Evolutionary conservation across 345 rosid species (phyloP).

Genomic region (Limnanthes douglasii): DNA sequence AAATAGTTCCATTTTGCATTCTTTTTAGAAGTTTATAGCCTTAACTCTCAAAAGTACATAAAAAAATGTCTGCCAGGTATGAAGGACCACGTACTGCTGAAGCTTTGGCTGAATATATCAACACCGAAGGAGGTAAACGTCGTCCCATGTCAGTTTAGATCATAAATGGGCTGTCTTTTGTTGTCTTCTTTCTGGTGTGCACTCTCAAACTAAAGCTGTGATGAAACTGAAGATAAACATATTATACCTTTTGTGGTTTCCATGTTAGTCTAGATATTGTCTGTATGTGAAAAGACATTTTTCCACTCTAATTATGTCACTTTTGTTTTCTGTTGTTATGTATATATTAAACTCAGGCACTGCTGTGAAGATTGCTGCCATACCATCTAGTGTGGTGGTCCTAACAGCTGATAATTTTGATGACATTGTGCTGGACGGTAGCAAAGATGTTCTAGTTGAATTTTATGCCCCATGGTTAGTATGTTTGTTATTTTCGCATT

Average conservation of each 20-base stretch:
- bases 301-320: too few species aligned
- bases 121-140: constrained; percentile 76
- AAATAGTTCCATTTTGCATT: too few species aligned
- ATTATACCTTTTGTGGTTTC: not conserved
- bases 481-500: not conserved
- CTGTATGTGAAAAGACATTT: too few species aligned
- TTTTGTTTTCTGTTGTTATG: not conserved
- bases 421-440: constrained; percentile 68
- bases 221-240: not conserved
- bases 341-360: constrained; percentile 32
- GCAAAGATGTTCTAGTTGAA: constrained; percentile 91
- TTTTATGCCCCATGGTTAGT: constrained; percentile 96
- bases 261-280: too few species aligned
- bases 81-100: constrained; percentile 87
- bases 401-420: constrained; percentile 63
- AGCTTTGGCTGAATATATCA: constrained; percentile 75
- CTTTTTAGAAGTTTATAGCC: not conserved
- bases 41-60: not conserved
- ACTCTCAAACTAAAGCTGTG: too few species aligned
- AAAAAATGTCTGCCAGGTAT: constrained; percentile 27
- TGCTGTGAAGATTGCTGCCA: constrained; percentile 71
- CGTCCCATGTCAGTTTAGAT: not conserved
- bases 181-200: not conserved
- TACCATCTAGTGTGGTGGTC: constrained; percentile 63
- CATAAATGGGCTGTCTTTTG: not conserved